phyloP scores from a whole-genome alignment of 169 alveolate genomes.

The Plasmodium fragile region DNA sequence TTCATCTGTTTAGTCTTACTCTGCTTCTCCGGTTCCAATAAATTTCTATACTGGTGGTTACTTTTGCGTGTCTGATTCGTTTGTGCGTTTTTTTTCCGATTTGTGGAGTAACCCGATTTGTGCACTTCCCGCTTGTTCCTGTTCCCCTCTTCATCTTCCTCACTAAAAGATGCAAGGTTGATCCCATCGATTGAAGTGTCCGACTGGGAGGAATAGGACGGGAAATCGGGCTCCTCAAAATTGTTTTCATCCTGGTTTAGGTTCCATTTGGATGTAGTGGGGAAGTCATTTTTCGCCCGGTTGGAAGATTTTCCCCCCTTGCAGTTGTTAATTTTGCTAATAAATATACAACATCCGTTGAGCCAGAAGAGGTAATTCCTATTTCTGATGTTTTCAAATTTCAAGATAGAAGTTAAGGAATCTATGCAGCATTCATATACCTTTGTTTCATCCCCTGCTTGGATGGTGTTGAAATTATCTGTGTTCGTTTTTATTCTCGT shows the following conservation, averaged over 20 bases:
- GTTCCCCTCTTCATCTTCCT: background rate
- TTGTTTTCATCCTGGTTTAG: background rate
- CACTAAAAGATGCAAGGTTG: conserved; percentile 17
- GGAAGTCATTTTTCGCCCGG: background rate
- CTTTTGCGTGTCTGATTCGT: conserved; percentile 16
- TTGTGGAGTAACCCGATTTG: background rate
- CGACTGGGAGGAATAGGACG: conserved; percentile 38
- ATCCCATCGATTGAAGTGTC: background rate
- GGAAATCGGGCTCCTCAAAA: background rate
- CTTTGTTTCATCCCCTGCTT: conserved; percentile 37
- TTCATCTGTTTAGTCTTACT: background rate
- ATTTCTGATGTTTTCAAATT: conserved; percentile 65
- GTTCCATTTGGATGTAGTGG: background rate
- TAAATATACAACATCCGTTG: conserved; percentile 66
- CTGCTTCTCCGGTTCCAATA: background rate
- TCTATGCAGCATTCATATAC: conserved; percentile 66
- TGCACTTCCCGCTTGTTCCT: background rate
- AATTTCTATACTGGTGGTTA: conserved; percentile 7
- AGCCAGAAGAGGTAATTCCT: conserved; percentile 72
- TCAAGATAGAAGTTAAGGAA: conserved; percentile 59
- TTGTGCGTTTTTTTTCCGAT: background rate
- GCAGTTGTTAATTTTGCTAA: conserved; percentile 61
- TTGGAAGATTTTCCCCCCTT: conserved; percentile 2
- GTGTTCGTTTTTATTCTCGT: background rate
- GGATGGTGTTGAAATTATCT: background rate